Conservation (phyloP, 306 rosid genomes). For the Prunus campanulata region DNA sequence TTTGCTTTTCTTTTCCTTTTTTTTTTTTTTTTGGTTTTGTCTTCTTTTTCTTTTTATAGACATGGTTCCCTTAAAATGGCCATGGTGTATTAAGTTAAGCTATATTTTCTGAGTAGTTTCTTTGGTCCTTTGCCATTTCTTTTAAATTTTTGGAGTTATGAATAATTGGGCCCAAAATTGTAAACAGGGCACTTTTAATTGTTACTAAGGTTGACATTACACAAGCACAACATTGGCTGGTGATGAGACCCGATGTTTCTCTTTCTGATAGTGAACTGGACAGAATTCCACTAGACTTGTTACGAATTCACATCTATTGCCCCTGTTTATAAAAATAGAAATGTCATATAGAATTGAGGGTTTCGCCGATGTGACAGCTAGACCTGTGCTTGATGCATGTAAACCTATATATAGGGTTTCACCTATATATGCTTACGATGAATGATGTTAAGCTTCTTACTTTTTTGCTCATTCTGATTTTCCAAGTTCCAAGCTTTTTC, state of each 20-base stretch:
- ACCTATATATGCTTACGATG: background rate
- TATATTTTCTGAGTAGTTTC: background rate
- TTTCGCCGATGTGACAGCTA: background rate
- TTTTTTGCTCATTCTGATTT: background rate
- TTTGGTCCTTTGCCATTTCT: background rate
- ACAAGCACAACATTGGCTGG: background rate
- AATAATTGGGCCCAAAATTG: background rate
- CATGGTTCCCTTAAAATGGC: background rate
- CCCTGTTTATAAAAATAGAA: background rate
- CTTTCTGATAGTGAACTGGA: background rate
- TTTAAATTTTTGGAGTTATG: background rate
- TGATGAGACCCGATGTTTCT: background rate
- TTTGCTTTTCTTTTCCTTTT: slow-evolving; percentile 5
- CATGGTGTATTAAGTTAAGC: background rate
- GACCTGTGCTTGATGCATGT: slow-evolving; percentile 7
- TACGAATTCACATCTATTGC: background rate
- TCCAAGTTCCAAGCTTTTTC: background rate
- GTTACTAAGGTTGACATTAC: background rate
- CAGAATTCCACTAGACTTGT: background rate
- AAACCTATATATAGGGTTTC: background rate
- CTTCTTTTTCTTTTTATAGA: background rate
- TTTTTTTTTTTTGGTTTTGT: background rate
- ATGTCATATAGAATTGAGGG: background rate
- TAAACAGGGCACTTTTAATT: background rate
- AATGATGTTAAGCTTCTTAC: background rate